A percentile compares a stretch with the other conserved stretches of the same genome.
phyloP scores from a whole-genome alignment of 345 rosid genomes.

The Carallia pectinifolia region DNA sequence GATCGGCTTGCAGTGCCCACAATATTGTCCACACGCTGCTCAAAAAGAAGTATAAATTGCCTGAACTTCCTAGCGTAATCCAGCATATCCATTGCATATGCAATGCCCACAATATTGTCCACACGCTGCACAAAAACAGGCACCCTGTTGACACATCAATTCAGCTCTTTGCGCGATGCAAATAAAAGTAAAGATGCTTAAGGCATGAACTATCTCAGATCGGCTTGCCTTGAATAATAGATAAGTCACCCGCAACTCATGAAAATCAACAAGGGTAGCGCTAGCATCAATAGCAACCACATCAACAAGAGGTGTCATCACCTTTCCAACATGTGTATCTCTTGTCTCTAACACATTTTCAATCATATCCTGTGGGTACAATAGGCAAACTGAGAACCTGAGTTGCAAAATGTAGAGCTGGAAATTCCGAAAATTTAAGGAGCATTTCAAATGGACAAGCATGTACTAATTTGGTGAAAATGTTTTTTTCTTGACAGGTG shows the following conservation, averaged over 20 bases:
- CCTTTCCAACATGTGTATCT: slow-evolving; percentile 96
- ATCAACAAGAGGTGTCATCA: slow-evolving; percentile 99
- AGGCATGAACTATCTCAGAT: slow-evolving; percentile 9
- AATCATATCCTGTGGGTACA: slow-evolving; percentile 80
- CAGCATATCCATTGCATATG: slow-evolving; percentile 96
- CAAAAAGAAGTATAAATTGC: slow-evolving; percentile 44
- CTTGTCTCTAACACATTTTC: slow-evolving; percentile 98
- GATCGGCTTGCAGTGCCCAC: slow-evolving; percentile 63
- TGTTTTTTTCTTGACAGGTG: too few species aligned
- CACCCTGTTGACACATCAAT: slow-evolving; percentile 57
- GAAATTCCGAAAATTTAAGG: neutral
- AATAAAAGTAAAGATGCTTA: slow-evolving; percentile 5
- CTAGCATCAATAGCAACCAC: slow-evolving; percentile 94
- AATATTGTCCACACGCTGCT: slow-evolving; percentile 96
- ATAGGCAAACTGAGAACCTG: slow-evolving; percentile 14
- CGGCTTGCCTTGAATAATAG: slow-evolving; percentile 78
- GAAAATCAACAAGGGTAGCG: slow-evolving; percentile 80
- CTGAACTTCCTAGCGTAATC: slow-evolving; percentile 90
- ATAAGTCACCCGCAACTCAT: slow-evolving; percentile 89
- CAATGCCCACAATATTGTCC: slow-evolving; percentile 95
- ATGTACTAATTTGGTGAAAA: neutral
- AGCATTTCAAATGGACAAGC: neutral
- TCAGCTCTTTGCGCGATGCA: slow-evolving; percentile 20
- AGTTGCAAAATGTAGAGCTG: slow-evolving; percentile 14
- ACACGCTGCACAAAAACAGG: slow-evolving; percentile 99